Evolutionary conservation across 495 filamentous ascomycete species (phyloP).

Genomic region (Daldinia concentrica): DNA sequence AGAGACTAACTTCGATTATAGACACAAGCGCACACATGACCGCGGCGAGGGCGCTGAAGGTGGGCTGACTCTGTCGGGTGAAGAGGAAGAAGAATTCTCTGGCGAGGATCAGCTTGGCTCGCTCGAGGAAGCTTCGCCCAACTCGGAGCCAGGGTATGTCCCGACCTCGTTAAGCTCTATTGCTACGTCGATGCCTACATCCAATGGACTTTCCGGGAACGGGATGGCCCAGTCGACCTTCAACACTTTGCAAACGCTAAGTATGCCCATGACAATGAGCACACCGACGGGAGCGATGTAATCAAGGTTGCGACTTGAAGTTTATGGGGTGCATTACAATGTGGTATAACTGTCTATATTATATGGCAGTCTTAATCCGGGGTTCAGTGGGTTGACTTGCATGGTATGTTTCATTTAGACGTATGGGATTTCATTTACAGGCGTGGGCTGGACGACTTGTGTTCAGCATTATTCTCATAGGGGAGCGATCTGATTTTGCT

Average conservation of each 20-base stretch:
- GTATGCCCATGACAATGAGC: slow-evolving; percentile 68
- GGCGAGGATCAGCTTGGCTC: slow-evolving; percentile 76
- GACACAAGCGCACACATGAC: slow-evolving; percentile 96
- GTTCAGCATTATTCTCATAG: slow-evolving; percentile 10
- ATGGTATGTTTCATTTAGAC: slow-evolving; percentile 32
- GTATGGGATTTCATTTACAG: slow-evolving; percentile 32
- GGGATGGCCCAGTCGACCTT: slow-evolving; percentile 50
- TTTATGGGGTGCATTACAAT: slow-evolving; percentile 25
- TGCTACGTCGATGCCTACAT: slow-evolving; percentile 45
- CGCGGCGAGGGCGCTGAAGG: slow-evolving; percentile 76
- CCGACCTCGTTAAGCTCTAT: slow-evolving; percentile 55
- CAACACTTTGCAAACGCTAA: slow-evolving; percentile 62
- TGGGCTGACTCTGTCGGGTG: slow-evolving; percentile 69
- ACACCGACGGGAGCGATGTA: slow-evolving; percentile 44
- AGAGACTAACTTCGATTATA: slow-evolving; percentile 56
- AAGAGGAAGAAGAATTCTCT: slow-evolving; percentile 78
- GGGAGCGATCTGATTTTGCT: slow-evolving; percentile 20
- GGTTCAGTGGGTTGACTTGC: slow-evolving; percentile 36
- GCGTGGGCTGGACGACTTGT: slow-evolving; percentile 23
- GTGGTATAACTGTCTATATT: slow-evolving; percentile 17
- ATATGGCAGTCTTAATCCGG: slow-evolving; percentile 17
- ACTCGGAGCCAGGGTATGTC: slow-evolving; percentile 65
- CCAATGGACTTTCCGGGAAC: slow-evolving; percentile 42
- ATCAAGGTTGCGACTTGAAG: background rate
- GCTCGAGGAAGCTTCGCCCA: slow-evolving; percentile 77